Evolutionary conservation across 106 monocot genomes (phyloP).

Genomic region (Apostasia shenzhenica): DNA sequence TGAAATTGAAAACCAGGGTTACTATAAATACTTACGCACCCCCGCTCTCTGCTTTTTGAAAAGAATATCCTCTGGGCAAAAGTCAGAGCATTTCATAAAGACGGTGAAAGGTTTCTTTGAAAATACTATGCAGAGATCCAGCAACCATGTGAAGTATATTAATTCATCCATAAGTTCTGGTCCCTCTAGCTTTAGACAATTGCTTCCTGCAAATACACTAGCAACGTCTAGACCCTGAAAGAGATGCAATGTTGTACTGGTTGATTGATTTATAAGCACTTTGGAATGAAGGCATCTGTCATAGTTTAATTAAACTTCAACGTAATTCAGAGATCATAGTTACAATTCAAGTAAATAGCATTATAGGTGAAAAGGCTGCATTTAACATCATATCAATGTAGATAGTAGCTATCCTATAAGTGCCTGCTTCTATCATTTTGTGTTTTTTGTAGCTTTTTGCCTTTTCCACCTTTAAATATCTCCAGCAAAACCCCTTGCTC

Average conservation of each 20-base stretch:
- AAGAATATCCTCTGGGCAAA: constrained; percentile 40
- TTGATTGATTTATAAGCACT: too few species aligned
- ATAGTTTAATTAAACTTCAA: too few species aligned
- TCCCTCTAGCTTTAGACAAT: constrained; percentile 41
- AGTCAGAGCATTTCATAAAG: constrained; percentile 43
- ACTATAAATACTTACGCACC: constrained; percentile 36
- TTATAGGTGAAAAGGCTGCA: too few species aligned
- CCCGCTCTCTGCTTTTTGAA: constrained; percentile 47
- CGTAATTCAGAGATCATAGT: too few species aligned
- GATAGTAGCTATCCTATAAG: too few species aligned
- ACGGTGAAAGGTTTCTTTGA: constrained; percentile 53
- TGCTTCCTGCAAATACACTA: constrained; percentile 48
- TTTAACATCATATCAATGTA: too few species aligned
- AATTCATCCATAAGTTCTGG: constrained; percentile 44
- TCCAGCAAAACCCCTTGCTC: too few species aligned
- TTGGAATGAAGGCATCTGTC: too few species aligned
- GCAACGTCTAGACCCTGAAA: constrained; percentile 57
- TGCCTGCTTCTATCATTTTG: too few species aligned
- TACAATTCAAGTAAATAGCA: too few species aligned
- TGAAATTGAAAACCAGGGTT: neutral
- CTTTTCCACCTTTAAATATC: too few species aligned
- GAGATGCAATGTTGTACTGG: neutral
- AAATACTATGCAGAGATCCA: constrained; percentile 43
- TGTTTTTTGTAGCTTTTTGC: too few species aligned
- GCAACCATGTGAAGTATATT: constrained; percentile 32